Base-by-base conservation (phyloP, 768 basidiomycete species). In the Ephemerocybe angulata region DNA sequence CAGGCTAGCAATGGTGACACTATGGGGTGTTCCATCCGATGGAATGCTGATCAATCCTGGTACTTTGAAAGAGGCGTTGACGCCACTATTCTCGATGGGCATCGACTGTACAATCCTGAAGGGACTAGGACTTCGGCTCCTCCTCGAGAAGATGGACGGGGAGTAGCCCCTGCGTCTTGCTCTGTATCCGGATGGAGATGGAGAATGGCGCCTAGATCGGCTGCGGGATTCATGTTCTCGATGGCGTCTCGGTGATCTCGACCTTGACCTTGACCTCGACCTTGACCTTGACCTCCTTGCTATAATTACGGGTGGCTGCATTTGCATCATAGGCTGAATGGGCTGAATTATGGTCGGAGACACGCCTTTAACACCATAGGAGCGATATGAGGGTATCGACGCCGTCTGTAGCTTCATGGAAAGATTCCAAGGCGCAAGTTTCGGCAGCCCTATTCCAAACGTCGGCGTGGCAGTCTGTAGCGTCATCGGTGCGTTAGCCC, bases 381-480 rank as follows among this genome's bases (percentile, higher is more conserved):
- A n/a, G n/a, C n/a, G n/a, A n/a, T n/a, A n/a, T n/a, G n/a, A n/a
- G n/a, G n/a, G n/a, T n/a, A n/a, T n/a, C n/a, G n/a, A n/a, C n/a
- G 48, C 30, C 19, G 25, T 19, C 37, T 17, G 41, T n/a, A n/a
- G 30, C 17, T 65, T 59, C 3, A 67, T 56, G 0, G 68, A 69
- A 6, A 78, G 59, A 8, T 62, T 70, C 73, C 76, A 78, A 0
- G 72, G 67, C 2, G 62, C 47, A 1, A 79, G 71, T 4, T 53
- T 58, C 2, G 77, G 76, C 3, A 76, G 62, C 1, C 53, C 60
- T 12, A 74, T 46, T 3, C 75, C 75, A 50, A 74, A 77, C 0
- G 76, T 74, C 0, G 76, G 76, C 1, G 69, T 66, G 1, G 73
- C 70, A 0, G 77, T 80, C 60, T 79, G 75, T 10, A 79, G 72